phyloP scores from a whole-genome alignment of 345 rosid genomes.

The Streptanthus diversifolius region DNA sequence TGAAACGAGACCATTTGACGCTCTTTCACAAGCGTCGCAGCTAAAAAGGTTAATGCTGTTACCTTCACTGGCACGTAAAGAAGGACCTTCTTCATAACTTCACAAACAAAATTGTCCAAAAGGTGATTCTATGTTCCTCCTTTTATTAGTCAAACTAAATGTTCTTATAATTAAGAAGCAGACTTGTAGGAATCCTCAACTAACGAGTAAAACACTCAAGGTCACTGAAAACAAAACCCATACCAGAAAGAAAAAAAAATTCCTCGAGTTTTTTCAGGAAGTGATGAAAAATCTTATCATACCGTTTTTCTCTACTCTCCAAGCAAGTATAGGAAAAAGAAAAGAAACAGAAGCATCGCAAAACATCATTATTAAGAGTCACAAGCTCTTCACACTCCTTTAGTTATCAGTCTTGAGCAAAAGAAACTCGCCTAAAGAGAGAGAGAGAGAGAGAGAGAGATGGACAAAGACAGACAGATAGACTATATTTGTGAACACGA shows the following conservation, averaged over 20 bases:
- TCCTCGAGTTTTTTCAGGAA: not conserved
- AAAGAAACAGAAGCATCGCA: conserved; percentile 8
- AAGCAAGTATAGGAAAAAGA: conserved; percentile 1
- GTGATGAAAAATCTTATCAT: not conserved
- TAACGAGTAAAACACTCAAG: too few relatives aligned
- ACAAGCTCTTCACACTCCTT: conserved; percentile 13
- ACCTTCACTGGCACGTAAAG: too few relatives aligned
- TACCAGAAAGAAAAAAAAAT: not conserved
- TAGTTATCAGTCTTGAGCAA: not conserved
- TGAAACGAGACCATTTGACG: too few relatives aligned
- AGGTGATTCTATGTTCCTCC: too few relatives aligned
- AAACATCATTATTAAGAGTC: conserved; percentile 23
- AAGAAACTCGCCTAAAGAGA: not conserved
- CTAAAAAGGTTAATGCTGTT: too few relatives aligned
- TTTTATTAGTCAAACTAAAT: too few relatives aligned
- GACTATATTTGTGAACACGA: not conserved
- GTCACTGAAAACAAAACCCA: too few relatives aligned
- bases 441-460: not conserved
- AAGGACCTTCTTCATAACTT: too few relatives aligned
- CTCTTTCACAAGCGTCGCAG: too few relatives aligned
- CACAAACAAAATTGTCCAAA: too few relatives aligned
- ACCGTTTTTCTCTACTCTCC: not conserved
- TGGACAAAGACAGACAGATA: not conserved
- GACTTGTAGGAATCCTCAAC: too few relatives aligned
- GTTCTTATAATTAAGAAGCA: too few relatives aligned